A percentile compares a stretch with the other conserved stretches of the same genome.
Conservation (phyloP, 805 yeast genomes). For the Millerago galiae region DNA sequence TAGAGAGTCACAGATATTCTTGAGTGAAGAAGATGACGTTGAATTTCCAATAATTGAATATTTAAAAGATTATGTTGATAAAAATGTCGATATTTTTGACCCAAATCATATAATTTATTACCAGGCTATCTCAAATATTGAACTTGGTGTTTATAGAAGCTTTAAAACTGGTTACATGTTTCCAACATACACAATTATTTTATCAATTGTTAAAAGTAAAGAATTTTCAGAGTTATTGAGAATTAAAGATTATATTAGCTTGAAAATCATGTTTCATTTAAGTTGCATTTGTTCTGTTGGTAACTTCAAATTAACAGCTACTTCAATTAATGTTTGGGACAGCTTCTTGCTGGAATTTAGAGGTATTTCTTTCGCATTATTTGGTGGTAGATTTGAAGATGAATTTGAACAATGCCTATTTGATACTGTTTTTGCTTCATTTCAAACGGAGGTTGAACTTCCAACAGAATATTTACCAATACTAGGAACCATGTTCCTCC, state of each 20-base stretch:
- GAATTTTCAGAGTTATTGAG: constrained; percentile 11
- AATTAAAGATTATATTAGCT: constrained; percentile 12
- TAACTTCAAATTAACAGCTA: constrained; percentile 16
- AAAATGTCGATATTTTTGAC: constrained; percentile 1
- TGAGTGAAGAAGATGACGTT: too few relatives aligned
- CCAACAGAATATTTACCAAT: neutral
- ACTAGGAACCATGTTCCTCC: neutral
- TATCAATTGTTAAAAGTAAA: constrained; percentile 6
- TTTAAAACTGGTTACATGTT: constrained; percentile 15
- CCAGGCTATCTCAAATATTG: constrained; percentile 11
- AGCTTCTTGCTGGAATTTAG: constrained; percentile 13
- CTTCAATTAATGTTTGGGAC: constrained; percentile 16
- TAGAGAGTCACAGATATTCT: too few relatives aligned
- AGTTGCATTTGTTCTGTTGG: constrained; percentile 17
- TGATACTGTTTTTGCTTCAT: neutral
- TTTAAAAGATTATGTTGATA: constrained; percentile 10
- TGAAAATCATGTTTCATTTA: constrained; percentile 18
- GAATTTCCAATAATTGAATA: constrained; percentile 14
- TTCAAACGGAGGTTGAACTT: neutral
- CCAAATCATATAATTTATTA: constrained; percentile 6
- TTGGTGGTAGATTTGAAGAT: constrained; percentile 16
- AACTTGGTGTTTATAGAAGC: constrained; percentile 15
- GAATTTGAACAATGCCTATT: constrained; percentile 12
- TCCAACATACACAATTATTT: constrained; percentile 13
- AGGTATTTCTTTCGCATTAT: neutral